Evolutionary conservation across 2,329 filamentous ascomycete genomes (phyloP), one percentile per base, ranked within the genome.

Genomic region (Emergomyces orientalis): DNA sequence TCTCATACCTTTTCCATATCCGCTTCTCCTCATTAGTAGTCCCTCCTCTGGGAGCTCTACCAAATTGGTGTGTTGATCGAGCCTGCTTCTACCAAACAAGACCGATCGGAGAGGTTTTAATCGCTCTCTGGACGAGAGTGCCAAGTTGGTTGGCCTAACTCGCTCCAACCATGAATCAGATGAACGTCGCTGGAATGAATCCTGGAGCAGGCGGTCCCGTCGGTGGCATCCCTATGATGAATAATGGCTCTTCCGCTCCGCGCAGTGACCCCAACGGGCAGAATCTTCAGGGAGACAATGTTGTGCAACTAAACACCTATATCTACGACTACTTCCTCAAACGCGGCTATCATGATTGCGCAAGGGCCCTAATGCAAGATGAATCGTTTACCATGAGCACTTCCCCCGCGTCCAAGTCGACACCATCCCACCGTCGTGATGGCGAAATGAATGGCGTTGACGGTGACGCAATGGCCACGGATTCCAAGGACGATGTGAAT

Each of bases 261-360:
- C 71, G 78, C 70, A 73, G 75, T 62, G 73, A 77, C 65, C 69
- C 69, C 61, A 75, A 75, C 64, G 75, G 77, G 68, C 72, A 71
- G 64, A 72, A 69, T 51, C 66, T 70, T 47, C 71, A 74, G 57
- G 74, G 77, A 59, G 66, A 65, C 37, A 72, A 76, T 69, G 74
- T 75, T 67, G 73, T 70, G 66, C 76, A 75, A 61, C 77, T 87
- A 64, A 86, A 87, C 74, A 86, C 84, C 59, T 86, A 85, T 75
- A 87, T 88, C 68, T 88, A 87, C 76, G 84, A 87, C 74, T 87
- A 87, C 73, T 93, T 97, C 67, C 80, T 97, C 68, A 90, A 89
- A 71, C 89, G 91, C 74, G 84, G 86, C 69, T 90, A 96, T 83
- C 88, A 84, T 72, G 89, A 94, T 67, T 88, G 89, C 73, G 94